These are phyloP conservation scores for Ogataea pignaliae DNA, from an alignment of 805 yeast genomes.

Conservation along the genomic window DNA sequence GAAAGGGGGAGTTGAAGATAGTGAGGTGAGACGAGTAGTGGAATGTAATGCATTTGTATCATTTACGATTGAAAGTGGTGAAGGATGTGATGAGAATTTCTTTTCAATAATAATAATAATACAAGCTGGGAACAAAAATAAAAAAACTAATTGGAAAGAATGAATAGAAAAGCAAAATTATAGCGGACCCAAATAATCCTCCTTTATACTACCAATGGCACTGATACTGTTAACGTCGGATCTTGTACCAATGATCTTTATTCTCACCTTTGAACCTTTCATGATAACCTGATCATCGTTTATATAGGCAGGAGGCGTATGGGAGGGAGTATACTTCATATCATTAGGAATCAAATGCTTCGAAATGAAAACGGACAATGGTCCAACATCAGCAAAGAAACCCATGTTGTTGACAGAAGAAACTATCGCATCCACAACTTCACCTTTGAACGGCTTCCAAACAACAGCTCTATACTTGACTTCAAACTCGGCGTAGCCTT, in stretches of 20 bases:
- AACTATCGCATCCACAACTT: slow-evolving; percentile 95
- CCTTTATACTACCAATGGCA: slow-evolving; percentile 97
- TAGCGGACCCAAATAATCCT: slow-evolving; percentile 90
- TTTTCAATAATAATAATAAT: no score
- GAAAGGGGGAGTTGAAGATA: slow-evolving; percentile 55
- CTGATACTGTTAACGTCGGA: slow-evolving; percentile 96
- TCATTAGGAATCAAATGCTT: slow-evolving; percentile 93
- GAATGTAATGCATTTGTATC: neutral
- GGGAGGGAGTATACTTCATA: slow-evolving; percentile 88
- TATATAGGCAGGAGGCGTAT: slow-evolving; percentile 97
- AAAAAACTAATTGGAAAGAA: no score
- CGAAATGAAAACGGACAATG: slow-evolving; percentile 88
- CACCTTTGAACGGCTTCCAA: slow-evolving; percentile 98
- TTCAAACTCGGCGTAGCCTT: slow-evolving; percentile 94
- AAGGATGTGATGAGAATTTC: no score
- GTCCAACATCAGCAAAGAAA: slow-evolving; percentile 97
- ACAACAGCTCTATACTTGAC: slow-evolving; percentile 95
- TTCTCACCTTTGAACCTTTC: slow-evolving; percentile 88
- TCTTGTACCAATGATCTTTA: slow-evolving; percentile 94
- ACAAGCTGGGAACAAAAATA: no score
- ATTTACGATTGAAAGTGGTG: neutral
- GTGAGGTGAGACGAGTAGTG: slow-evolving; percentile 8
- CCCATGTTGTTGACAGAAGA: slow-evolving; percentile 94
- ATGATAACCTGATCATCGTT: slow-evolving; percentile 93
- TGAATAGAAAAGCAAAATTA: slow-evolving; percentile 17